A percentile compares a stretch with the other conserved stretches of the same genome.
These are phyloP conservation scores for Eruca vesicaria DNA, from an alignment of 441 rosid genomes.

Conservation along the genomic window DNA sequence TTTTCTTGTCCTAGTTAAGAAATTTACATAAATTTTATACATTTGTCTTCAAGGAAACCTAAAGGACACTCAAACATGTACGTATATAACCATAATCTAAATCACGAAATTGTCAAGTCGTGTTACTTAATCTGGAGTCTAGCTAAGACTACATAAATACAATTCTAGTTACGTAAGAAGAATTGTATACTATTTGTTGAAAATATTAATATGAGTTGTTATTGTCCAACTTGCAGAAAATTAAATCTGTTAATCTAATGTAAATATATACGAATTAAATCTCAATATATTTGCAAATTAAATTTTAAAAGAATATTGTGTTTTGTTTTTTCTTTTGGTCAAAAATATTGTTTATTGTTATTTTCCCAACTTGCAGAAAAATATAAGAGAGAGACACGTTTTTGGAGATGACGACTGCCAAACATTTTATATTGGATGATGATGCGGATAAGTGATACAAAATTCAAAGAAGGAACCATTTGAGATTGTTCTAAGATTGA, in stretches of 20 bases:
- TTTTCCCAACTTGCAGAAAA: conserved; percentile 7
- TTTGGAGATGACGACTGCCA: neutral
- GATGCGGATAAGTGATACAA: conserved; percentile 5
- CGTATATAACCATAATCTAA: neutral
- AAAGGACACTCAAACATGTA: neutral
- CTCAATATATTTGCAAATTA: neutral
- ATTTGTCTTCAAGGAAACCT: neutral
- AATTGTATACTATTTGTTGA: neutral
- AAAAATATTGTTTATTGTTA: neutral
- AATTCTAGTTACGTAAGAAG: neutral
- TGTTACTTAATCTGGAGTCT: neutral
- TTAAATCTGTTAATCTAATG: neutral
- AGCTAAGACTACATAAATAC: neutral
- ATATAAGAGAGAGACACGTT: neutral
- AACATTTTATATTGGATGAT: neutral
- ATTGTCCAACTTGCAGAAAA: conserved; percentile 1
- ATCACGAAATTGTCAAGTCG: neutral
- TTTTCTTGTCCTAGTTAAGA: neutral
- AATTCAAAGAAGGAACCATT: conserved; percentile 17
- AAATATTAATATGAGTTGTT: neutral
- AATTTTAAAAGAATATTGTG: neutral
- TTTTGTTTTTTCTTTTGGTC: neutral
- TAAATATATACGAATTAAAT: neutral
- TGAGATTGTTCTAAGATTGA: neutral
- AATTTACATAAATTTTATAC: neutral